Conservation (phyloP, 768 basidiomycete species). For the Kwoniella sp. region DNA sequence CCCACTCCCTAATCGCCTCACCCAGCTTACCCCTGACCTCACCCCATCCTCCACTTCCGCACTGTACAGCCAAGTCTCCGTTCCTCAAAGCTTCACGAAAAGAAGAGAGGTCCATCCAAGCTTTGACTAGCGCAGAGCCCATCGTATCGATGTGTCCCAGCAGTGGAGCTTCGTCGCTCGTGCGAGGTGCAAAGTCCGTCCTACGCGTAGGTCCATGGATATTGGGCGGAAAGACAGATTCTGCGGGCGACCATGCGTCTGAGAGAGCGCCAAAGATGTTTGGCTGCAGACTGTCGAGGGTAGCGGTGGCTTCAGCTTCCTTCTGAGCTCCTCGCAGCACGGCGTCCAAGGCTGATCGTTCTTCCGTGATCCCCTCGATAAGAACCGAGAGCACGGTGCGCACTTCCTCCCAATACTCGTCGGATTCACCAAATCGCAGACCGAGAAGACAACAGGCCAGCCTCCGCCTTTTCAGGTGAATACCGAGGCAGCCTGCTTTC, state of each 20-base stretch:
- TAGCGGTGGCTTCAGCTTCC: background rate
- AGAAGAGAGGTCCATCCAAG: constrained; percentile 14
- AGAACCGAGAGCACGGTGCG: constrained; percentile 27
- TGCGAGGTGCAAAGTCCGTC: constrained; percentile 23
- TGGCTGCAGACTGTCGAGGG: background rate
- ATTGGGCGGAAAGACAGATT: background rate
- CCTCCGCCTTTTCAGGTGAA: constrained; percentile 47
- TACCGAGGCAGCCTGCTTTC: constrained; percentile 44
- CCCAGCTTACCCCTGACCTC: constrained; percentile 40
- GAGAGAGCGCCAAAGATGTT: background rate
- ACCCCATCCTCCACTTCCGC: constrained; percentile 24
- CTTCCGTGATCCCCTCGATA: constrained; percentile 6
- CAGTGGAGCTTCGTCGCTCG: constrained; percentile 30
- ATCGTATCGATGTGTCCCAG: constrained; percentile 21
- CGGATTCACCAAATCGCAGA: constrained; percentile 32
- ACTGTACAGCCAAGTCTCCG: background rate
- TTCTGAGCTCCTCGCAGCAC: constrained; percentile 5
- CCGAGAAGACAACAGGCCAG: constrained; percentile 52
- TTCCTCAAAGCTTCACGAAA: background rate
- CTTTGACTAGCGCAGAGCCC: constrained; percentile 10
- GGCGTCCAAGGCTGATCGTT: constrained; percentile 16
- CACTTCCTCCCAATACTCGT: constrained; percentile 33
- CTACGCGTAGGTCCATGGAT: background rate
- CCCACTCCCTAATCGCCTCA: constrained; percentile 44
- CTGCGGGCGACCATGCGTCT: background rate